Conservation (phyloP, 148 eudicot species). For the Chenopodium berlandieri region DNA sequence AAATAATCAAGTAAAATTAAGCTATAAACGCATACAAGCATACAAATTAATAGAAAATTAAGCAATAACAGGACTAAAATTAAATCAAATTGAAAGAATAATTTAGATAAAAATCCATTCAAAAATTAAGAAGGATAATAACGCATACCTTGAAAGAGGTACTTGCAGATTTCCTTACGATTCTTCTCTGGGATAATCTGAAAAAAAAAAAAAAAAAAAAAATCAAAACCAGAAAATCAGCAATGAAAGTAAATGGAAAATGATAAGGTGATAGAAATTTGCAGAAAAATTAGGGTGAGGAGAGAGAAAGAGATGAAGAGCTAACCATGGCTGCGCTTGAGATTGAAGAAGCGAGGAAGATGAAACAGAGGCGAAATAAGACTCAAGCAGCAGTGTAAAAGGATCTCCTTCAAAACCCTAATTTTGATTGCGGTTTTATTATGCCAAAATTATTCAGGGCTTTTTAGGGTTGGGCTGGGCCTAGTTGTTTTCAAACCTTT, state of each 20-base stretch:
- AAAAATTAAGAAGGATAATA: neutral
- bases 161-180: slow-evolving; percentile 77
- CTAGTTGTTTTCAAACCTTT: neutral
- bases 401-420: neutral
- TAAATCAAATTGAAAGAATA: too few relatives aligned
- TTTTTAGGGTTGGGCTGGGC: neutral
- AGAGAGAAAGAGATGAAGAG: neutral
- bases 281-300: neutral
- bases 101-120: neutral
- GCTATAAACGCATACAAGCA: too few relatives aligned
- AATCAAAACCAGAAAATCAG: neutral
- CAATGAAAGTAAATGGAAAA: neutral
- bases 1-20: neutral
- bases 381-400: neutral
- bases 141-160: slow-evolving; percentile 73
- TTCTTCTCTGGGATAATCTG: slow-evolving; percentile 91
- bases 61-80: too few relatives aligned
- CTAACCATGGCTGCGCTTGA: slow-evolving; percentile 29
- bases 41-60: too few relatives aligned
- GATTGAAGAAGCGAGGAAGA: neutral
- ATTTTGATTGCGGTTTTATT: neutral
- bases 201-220: slow-evolving; percentile 21
- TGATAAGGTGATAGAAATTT: neutral
- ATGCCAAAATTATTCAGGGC: neutral
- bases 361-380: neutral